Conservation (phyloP, 495 filamentous ascomycete genomes). For the Aspergillus sclerotiicarbonarius region DNA sequence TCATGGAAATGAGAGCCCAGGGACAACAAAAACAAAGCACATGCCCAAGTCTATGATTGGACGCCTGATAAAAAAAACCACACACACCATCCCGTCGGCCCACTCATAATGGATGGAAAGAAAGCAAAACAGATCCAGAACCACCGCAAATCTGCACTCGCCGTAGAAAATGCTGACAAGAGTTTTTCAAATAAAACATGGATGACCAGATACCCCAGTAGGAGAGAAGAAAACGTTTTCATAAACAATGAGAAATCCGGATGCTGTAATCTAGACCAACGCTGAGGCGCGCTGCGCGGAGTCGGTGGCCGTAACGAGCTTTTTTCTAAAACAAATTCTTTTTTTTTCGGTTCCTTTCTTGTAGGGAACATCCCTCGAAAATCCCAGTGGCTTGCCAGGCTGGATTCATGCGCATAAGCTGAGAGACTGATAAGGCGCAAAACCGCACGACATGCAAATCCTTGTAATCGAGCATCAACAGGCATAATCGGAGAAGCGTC, state of each 20-base stretch:
- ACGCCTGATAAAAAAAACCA: conserved; percentile 46
- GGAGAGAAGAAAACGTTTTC: conserved; percentile 25
- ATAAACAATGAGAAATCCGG: conserved; percentile 13
- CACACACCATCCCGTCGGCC: conserved; percentile 40
- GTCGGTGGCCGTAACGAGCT: background rate
- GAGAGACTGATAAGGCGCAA: background rate
- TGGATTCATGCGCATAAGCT: background rate
- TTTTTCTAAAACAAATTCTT: background rate
- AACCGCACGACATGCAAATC: background rate
- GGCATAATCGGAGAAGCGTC: background rate
- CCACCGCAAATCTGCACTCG: conserved; percentile 31
- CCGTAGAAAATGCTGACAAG: conserved; percentile 36
- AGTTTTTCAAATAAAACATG: conserved; percentile 26
- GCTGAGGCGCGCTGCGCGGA: conserved; percentile 6
- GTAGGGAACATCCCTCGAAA: conserved; percentile 1
- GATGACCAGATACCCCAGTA: conserved; percentile 20
- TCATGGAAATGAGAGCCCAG: conserved; percentile 16
- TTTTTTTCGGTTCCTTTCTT: background rate
- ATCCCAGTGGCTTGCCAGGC: conserved; percentile 6
- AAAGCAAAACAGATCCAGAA: conserved; percentile 32
- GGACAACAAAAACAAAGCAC: conserved; percentile 33
- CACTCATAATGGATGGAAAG: conserved; percentile 32
- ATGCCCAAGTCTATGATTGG: conserved; percentile 51
- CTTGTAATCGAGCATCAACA: conserved; percentile 1
- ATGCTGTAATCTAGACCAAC: conserved; percentile 4